These are phyloP conservation scores for Backusella mclennaniae DNA, from an alignment of 192 early-diverging fungal species.

Conservation along the genomic window DNA sequence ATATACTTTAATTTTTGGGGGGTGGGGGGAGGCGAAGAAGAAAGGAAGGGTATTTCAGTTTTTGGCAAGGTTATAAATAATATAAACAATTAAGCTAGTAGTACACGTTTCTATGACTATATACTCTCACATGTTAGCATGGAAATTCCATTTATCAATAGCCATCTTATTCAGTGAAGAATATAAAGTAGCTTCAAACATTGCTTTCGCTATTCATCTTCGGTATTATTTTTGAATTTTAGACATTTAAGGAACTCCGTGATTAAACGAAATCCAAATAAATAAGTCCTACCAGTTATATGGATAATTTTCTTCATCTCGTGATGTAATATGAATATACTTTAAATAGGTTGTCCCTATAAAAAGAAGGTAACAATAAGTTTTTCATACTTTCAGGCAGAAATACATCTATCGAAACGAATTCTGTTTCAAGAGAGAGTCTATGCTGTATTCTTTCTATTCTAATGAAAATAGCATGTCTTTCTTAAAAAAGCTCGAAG, in stretches of 20 bases:
- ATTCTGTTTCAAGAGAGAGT: background rate
- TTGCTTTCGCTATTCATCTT: background rate
- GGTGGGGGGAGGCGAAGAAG: background rate
- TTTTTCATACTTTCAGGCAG: background rate
- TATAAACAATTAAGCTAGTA: background rate
- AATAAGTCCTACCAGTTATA: background rate
- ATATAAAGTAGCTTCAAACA: background rate
- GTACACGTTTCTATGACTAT: background rate
- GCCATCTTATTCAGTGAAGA: background rate
- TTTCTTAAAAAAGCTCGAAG: background rate
- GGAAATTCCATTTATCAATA: background rate
- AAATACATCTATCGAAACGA: background rate
- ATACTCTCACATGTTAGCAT: background rate
- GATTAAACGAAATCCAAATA: background rate
- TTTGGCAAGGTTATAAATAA: conserved; percentile 1
- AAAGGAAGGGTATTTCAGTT: background rate
- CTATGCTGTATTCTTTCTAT: background rate
- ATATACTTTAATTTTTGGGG: conserved; percentile 6
- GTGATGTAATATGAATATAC: background rate
- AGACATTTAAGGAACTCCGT: background rate
- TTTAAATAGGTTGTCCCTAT: background rate
- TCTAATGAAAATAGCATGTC: conserved; percentile 2
- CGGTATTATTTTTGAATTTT: background rate
- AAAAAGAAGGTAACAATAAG: background rate
- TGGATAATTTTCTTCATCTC: background rate